Evolutionary conservation across 129 eudicot species (phyloP), one percentile per base, ranked within the genome.

Genomic region (sunflower (Helianthus annuus)): DNA sequence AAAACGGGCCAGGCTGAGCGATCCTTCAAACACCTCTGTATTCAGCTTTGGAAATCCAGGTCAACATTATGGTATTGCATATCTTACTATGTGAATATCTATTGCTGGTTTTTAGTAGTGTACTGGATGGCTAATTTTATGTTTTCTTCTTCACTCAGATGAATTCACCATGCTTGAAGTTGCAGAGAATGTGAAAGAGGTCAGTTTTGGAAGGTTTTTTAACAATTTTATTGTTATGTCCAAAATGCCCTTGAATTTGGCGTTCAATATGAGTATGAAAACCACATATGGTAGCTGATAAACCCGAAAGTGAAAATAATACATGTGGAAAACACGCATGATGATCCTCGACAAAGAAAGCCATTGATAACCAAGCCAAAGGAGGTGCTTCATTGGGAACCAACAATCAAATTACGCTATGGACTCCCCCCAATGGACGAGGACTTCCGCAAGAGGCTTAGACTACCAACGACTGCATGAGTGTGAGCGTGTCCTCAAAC

Each of bases 1-100:
- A 19, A 19, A 19, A 19, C 22, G 22, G 22, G 22, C 22, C 22
- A 19, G 22, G 22, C 22, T 19, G 22, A 19, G 22, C 22, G 22
- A 19, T 19, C 22, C 22, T 19, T 19, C 22, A 19, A 19, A 19
- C 22, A 19, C 22, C 0, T 19, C 22, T 19, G 22, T 19, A 19
- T 19, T 94, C 75, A 94, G 90, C 79, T 73, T 94, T 71, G 98
- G 98, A 12, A 94, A 94, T 82, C 98, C 98, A 79, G 98, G 97
- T 89, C 53, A 27, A 27, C 15, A 11, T 69, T 19, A 19, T 52
- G 15, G 15, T 61, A 12, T 24, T 63, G 27, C 42, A 62, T 38
- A 15, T 67, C 8, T 12, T 29, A 32, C 24, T 27, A 17, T 45
- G 7, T 22, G 22, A 19, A 68, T 29, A 3, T 15, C 14, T 32